Evolutionary conservation across 805 yeast species (phyloP).

Genomic region (Barnettozyma siamensis): DNA sequence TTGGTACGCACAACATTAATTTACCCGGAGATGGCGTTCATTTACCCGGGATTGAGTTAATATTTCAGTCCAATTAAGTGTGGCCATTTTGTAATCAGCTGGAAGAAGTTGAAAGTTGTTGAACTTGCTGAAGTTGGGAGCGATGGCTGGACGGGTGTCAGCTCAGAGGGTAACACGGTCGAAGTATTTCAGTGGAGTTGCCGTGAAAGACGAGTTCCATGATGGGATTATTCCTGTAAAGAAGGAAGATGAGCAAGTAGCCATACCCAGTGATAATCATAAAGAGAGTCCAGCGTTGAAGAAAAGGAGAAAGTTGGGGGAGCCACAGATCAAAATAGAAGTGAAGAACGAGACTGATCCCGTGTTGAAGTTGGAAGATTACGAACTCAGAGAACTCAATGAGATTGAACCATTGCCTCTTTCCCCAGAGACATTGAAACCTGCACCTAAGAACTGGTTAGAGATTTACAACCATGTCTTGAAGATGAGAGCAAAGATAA

Average conservation of each 20-base stretch:
- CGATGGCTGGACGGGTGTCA: background rate
- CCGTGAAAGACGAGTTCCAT: background rate
- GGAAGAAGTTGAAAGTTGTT: no score
- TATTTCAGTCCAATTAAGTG: background rate
- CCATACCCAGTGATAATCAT: background rate
- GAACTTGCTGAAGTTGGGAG: no score
- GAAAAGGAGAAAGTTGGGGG: background rate
- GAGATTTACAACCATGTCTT: conserved; percentile 55
- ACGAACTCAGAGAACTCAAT: conserved; percentile 2
- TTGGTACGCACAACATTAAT: no score
- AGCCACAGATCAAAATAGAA: background rate
- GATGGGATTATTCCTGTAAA: background rate
- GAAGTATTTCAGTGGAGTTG: conserved; percentile 1
- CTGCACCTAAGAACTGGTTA: conserved; percentile 42
- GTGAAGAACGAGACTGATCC: background rate
- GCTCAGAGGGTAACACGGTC: background rate
- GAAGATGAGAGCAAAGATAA: conserved; percentile 55
- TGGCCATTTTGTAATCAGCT: background rate
- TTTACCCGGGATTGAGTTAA: no score
- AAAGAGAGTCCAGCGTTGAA: background rate
- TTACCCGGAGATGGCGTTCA: no score
- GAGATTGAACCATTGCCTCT: background rate
- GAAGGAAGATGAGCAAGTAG: background rate
- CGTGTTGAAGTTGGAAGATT: background rate
- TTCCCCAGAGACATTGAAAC: background rate